A percentile compares a stretch with the other conserved stretches of the same genome.
Conservation (phyloP, 2,329 filamentous ascomycete genomes). For the Hymenoscyphus salicellus region DNA sequence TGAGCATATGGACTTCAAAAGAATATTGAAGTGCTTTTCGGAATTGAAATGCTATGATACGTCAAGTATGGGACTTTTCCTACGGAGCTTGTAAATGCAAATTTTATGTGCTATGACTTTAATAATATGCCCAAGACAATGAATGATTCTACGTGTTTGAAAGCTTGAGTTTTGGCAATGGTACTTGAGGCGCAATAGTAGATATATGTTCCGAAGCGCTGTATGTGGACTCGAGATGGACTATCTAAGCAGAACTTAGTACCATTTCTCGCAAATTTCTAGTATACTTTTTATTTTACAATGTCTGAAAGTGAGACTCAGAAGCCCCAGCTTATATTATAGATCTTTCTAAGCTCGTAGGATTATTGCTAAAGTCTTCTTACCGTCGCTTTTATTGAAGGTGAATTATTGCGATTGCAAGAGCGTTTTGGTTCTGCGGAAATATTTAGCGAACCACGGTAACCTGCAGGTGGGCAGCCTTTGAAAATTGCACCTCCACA, state of each 20-base stretch:
- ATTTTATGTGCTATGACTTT: conserved; percentile 3
- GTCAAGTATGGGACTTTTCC: conserved; percentile 8
- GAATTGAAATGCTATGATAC: conserved; percentile 26
- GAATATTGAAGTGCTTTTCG: conserved; percentile 23
- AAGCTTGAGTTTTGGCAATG: not conserved
- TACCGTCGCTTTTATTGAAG: not conserved
- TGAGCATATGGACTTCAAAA: conserved; percentile 60
- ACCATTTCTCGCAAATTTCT: not conserved
- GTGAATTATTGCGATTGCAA: not conserved
- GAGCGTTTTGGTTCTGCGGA: not conserved
- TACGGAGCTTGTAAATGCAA: conserved; percentile 5
- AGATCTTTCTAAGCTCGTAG: too few species aligned
- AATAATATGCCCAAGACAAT: not conserved
- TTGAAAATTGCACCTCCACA: conserved; percentile 2
- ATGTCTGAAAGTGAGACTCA: too few species aligned
- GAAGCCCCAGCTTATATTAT: too few species aligned
- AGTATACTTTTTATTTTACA: too few species aligned
- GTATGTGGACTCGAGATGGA: not conserved
- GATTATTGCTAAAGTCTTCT: too few species aligned
- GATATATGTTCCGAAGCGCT: not conserved
- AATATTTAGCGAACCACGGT: conserved; percentile 1
- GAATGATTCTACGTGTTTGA: not conserved
- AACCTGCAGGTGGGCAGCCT: not conserved
- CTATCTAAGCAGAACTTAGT: not conserved
- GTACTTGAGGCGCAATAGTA: not conserved